Conservation (phyloP, 129 eudicot species). For the Heracleum sosnowskyi region DNA sequence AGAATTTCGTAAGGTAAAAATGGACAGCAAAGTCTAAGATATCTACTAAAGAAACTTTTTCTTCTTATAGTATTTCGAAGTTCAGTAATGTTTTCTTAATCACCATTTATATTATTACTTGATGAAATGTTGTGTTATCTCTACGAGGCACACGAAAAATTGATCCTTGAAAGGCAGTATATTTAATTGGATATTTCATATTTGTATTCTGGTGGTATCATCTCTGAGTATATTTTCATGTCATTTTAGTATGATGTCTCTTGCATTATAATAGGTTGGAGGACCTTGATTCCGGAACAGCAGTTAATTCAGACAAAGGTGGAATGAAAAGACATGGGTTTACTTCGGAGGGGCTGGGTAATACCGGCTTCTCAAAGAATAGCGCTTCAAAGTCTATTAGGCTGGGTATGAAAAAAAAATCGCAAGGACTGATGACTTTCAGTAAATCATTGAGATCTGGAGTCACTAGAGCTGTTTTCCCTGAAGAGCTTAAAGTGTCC, state of each 20-base stretch:
- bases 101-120: not conserved
- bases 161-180: not conserved
- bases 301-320: conserved; percentile 48
- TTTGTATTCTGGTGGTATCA: not conserved
- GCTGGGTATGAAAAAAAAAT: conserved; percentile 60
- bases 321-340: conserved; percentile 47
- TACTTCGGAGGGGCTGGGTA: conserved; percentile 41
- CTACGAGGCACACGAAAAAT: not conserved
- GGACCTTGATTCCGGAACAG: conserved; percentile 55
- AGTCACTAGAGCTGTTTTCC: conserved; percentile 68
- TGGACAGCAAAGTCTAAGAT: not conserved
- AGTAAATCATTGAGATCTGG: conserved; percentile 61
- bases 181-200: not conserved
- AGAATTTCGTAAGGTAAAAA: conserved; percentile 51
- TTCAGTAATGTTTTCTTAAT: not conserved
- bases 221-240: not conserved
- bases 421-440: conserved; percentile 64
- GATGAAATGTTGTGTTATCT: not conserved
- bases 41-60: not conserved
- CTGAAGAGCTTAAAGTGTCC: conserved; percentile 82
- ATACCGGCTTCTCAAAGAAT: conserved; percentile 28
- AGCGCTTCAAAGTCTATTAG: conserved; percentile 63
- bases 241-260: not conserved
- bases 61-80: not conserved
- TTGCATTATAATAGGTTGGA: conserved; percentile 50